Evolutionary conservation across 192 early-diverging fungal genomes (phyloP), one percentile per base, ranked within the genome.

Genomic region (Paraglomus occultum): DNA sequence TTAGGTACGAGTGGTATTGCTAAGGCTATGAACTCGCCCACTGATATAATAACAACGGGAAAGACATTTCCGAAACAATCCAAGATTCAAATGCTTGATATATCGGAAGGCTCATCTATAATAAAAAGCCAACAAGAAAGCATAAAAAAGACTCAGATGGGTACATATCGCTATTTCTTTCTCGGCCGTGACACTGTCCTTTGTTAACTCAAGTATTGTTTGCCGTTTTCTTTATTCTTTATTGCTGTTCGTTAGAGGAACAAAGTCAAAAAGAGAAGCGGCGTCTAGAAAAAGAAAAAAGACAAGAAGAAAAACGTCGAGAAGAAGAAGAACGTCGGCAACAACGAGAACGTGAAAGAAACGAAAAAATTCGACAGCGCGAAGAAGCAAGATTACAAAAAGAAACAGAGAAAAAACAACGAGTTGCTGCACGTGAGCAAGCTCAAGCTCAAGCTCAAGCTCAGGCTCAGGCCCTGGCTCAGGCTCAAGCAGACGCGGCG

Each of bases 61-160:
- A 70, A 70, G 50, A 70, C 49, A 59, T 70, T 51, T 49, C 55
- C 47, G 17, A 70, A 70, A 59, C 55, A 43, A n/a, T 49, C 53
- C n/a, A 58, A 47, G 50, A 70, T 70, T 40, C 67, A 70, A 38
- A 70, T 70, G 20, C 53, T 70, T 59, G 67, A 70, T 70, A 59
- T 70, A 54, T 22, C 55, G 4, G 50, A 23, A 4, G 67, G 55
- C 4, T 49, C 55, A 4, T 47, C 54, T 39, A 70, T 70, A 22
- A 70, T 59, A 7, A 58, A 47, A 59, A 59, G 47, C 42, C 67
- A 70, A 48, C 45, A 70, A 59, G 67, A 70, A 49, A 48, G 45
- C 18, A 55, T 40, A 31, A 22, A 44, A 23, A 55, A 70, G 20
- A 70, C 67, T 12, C 67, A 70, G 51, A 31, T 55, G 40, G 67